Base-by-base conservation (phyloP, 2,329 filamentous ascomycete genomes). In the Fusarium sp. region DNA sequence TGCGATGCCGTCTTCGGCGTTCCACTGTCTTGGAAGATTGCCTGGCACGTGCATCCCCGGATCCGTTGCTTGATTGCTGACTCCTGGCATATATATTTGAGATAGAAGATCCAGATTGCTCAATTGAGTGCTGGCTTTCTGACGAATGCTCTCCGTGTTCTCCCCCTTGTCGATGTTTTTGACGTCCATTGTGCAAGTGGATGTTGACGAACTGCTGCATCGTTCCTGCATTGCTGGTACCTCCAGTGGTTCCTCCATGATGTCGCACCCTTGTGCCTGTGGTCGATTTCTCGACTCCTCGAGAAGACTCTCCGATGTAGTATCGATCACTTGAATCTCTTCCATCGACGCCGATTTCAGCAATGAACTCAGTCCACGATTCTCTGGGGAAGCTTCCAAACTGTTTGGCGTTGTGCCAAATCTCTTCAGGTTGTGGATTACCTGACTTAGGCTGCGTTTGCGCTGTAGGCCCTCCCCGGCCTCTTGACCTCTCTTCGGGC, bases 1-100 rank as follows among this genome's bases (percentile, higher is more conserved):
- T 70, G 54, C 80, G 75, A 71, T 80, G 80, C 57, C 79, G 74
- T 72, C 80, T 72, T 70, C 76, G 74, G 51, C 76, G 73, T 56
- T 68, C 56, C 68, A 67, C 69, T 72, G 70, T 39, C n/a, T 50
- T 45, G 79, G 81, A 77, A 79, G 81, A 39, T 73, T 72, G 63
- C 78, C 80, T 35, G 79, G 80, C 38, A 76, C 71, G 45, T 63
- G 73, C 48, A 66, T 51, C 56, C 60, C 44, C 26, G 44, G 65
- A 36, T 73, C 55, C 54, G 59, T 70, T 56, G 35, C 57, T 48
- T 59, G 55, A 47, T 55, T 35, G 32, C n/a, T 56, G 55, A 30
- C 56, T 36, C n/a, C 62, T 47, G 20, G 38, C 47, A 32, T 32
- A 36, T 63, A 41, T 42, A 56, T 58, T 44, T 48, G 39, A 32